These are phyloP conservation scores for Mycena vitilis DNA, from an alignment of 768 basidiomycete species.

Conservation along the genomic window DNA sequence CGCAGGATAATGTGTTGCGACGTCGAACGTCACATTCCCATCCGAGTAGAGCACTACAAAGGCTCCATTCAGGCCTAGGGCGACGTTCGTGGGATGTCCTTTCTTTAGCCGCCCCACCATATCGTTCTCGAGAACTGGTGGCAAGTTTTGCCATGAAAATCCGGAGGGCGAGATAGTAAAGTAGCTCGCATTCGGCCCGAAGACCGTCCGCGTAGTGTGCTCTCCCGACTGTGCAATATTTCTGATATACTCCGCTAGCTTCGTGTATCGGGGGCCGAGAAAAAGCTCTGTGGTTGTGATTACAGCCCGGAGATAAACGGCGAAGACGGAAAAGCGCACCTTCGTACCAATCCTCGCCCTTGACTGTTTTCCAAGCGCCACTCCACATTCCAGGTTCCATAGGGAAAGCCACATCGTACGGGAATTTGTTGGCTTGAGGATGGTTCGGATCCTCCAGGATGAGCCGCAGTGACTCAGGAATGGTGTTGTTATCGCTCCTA, in stretches of 20 bases:
- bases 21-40: constrained; percentile 33
- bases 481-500: constrained; percentile 32
- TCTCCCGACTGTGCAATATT: constrained; percentile 26
- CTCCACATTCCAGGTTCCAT: constrained; percentile 26
- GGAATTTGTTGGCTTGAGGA: constrained; percentile 30
- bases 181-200: constrained; percentile 33
- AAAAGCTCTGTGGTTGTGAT: constrained; percentile 24
- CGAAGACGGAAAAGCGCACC: constrained; percentile 14
- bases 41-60: constrained; percentile 30
- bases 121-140: constrained; percentile 23
- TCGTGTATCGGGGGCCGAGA: constrained; percentile 32
- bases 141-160: constrained; percentile 32
- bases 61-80: constrained; percentile 29
- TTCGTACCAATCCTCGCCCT: constrained; percentile 35
- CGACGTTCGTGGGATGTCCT: constrained; percentile 28
- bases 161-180: constrained; percentile 23
- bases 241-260: constrained; percentile 34
- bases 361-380: constrained; percentile 30
- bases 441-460: constrained; percentile 36
- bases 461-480: constrained; percentile 30
- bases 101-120: constrained; percentile 27
- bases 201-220: constrained; percentile 33
- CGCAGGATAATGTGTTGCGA: constrained; percentile 25
- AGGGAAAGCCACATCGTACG: constrained; percentile 34
- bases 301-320: neutral